Evolutionary conservation across 2,329 filamentous ascomycete genomes (phyloP).

Genomic region (Colletotrichum sp.): DNA sequence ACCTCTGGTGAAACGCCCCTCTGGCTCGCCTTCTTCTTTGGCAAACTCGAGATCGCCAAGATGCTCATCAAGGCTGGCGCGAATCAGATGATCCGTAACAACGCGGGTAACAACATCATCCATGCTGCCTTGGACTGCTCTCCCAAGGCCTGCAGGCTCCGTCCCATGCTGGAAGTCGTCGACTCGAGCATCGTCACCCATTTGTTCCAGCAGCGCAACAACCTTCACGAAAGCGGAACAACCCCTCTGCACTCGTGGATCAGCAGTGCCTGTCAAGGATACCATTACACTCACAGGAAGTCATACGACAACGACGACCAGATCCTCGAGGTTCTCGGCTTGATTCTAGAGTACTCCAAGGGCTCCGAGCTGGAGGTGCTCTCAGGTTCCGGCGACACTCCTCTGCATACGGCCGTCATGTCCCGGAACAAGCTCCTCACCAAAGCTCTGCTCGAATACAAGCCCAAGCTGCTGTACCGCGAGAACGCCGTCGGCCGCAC

Average conservation of each 20-base stretch:
- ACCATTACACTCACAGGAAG: conserved; percentile 6
- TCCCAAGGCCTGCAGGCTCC: conserved; percentile 40
- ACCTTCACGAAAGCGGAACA: conserved; percentile 53
- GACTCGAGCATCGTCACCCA: conserved; percentile 59
- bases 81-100: conserved; percentile 70
- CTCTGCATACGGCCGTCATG: conserved; percentile 62
- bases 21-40: conserved; percentile 66
- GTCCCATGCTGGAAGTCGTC: conserved; percentile 61
- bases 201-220: conserved; percentile 65
- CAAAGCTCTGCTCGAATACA: conserved; percentile 55
- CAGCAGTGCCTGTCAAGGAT: neutral
- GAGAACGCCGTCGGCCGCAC: conserved; percentile 82
- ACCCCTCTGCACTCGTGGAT: conserved; percentile 71
- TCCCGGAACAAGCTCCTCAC: conserved; percentile 39
- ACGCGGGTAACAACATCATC: conserved; percentile 68
- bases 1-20: conserved; percentile 69
- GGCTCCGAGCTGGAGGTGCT: conserved; percentile 62
- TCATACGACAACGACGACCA: conserved; percentile 33
- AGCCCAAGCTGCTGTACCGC: conserved; percentile 65
- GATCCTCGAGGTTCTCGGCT: conserved; percentile 45
- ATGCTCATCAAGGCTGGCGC: conserved; percentile 72
- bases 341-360: conserved; percentile 61
- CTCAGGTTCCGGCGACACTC: conserved; percentile 69
- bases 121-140: conserved; percentile 56
- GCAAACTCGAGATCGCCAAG: conserved; percentile 59